Evolutionary conservation across 441 rosid genomes (phyloP).

Genomic region (Euphorbia celastroides): DNA sequence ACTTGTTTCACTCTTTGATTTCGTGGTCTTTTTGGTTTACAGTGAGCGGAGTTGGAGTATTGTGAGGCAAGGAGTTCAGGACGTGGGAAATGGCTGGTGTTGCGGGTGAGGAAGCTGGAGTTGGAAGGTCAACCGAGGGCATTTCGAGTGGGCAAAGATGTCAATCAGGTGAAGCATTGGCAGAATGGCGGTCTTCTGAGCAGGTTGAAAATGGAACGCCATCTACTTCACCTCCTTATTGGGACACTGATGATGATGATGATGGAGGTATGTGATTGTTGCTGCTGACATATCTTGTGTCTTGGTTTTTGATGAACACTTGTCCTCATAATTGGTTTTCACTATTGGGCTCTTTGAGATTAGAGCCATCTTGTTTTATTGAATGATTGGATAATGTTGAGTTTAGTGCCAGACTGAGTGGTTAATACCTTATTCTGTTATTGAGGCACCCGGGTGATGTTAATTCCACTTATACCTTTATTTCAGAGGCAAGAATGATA

Average conservation of each 20-base stretch:
- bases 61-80: constrained; percentile 30
- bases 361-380: background rate
- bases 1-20: constrained; percentile 9
- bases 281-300: constrained; percentile 1
- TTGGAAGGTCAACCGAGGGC: constrained; percentile 62
- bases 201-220: constrained; percentile 85
- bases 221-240: constrained; percentile 85
- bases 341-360: background rate
- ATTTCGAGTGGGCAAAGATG: constrained; percentile 52
- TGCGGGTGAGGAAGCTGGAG: constrained; percentile 62
- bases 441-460: background rate
- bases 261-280: constrained; percentile 50
- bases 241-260: constrained; percentile 76
- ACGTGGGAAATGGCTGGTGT: constrained; percentile 67
- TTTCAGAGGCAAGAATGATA: background rate
- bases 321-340: background rate
- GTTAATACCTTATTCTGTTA: background rate
- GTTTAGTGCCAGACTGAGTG: background rate
- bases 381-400: background rate
- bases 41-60: constrained; percentile 34
- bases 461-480: background rate
- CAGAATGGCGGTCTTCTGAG: constrained; percentile 85
- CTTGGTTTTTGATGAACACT: background rate
- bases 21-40: constrained; percentile 15
- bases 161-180: constrained; percentile 68